Evolutionary conservation across 2,329 filamentous ascomycete species (phyloP), one percentile per base, ranked within the genome.

Genomic region (Beauveria sp.): DNA sequence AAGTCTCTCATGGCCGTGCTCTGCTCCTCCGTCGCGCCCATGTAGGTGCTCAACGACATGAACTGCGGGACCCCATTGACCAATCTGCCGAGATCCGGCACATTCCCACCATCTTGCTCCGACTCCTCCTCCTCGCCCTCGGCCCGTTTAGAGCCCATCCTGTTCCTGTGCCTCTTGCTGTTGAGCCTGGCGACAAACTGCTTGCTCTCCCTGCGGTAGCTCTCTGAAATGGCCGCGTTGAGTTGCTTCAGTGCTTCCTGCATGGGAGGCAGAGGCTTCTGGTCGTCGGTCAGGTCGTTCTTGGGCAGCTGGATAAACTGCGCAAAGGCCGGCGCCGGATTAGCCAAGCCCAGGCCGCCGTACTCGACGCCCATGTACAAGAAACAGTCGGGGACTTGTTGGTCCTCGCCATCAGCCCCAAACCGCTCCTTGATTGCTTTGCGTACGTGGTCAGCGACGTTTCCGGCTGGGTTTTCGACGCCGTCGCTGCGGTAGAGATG

Each of bases 401-500:
- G 66, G 43, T 73, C 63, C 2, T 72, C 71, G 7, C 28, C 12
- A 1, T 20, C 2, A n/a, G 3, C 18, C 2, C 71, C 70, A 65
- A 86, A 87, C 1, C 79, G 76, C 7, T 79, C 67, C 20, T 74
- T 66, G 34, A 86, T 80, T 12, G 76, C 74, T 3, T 72, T 69
- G 59, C 81, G 79, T 24, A 69, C 12, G 83, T 75, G 65, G 79
- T 75, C 50, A 76, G 73, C 3, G 76, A 77, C 9, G 18, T 70
- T 79, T 64, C 84, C 79, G 63, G 80, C 83, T 61, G 54, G 22
- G 12, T 30, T 3, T 7, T 41, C 26, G 16, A 20, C 44, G 20
- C 30, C 41, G 12, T 55, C 52, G 24, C 37, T 30, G 20, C 51
- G 28, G n/a, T 59, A 63, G 7, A 63, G 52, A 18, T 55, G 30